A percentile compares a stretch with the other conserved stretches of the same genome.
phyloP scores from a whole-genome alignment of 495 filamentous ascomycete species.

The Xylaria longipes region DNA sequence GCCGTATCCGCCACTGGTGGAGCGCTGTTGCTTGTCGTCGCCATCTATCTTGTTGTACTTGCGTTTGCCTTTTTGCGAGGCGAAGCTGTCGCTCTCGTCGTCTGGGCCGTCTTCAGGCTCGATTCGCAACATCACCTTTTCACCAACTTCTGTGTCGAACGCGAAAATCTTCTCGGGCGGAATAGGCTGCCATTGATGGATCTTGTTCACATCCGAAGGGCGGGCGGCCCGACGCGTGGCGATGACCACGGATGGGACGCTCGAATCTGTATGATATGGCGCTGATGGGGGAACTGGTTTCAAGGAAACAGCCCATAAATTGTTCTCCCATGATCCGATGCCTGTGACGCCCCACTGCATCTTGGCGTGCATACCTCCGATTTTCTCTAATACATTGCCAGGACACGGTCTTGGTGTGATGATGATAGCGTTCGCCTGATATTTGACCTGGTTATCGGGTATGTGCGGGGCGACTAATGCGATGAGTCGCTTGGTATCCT shows the following conservation, averaged over 20 bases:
- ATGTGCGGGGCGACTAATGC: slow-evolving; percentile 67
- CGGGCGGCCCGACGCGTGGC: slow-evolving; percentile 73
- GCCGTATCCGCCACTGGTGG: slow-evolving; percentile 38
- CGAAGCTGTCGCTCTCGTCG: slow-evolving; percentile 63
- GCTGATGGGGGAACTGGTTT: slow-evolving; percentile 70
- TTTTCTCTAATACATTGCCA: slow-evolving; percentile 71
- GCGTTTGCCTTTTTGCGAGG: slow-evolving; percentile 63
- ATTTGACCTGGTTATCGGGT: slow-evolving; percentile 69
- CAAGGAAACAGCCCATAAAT: slow-evolving; percentile 84
- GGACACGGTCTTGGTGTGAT: slow-evolving; percentile 79
- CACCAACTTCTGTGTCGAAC: slow-evolving; percentile 82
- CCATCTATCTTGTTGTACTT: slow-evolving; percentile 52
- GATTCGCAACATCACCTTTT: slow-evolving; percentile 82
- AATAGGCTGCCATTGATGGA: slow-evolving; percentile 83
- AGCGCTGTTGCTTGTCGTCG: slow-evolving; percentile 52
- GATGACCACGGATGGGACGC: slow-evolving; percentile 75
- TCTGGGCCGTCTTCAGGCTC: slow-evolving; percentile 69
- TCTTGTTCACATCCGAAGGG: slow-evolving; percentile 80
- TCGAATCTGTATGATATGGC: slow-evolving; percentile 75
- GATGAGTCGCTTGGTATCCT: slow-evolving; percentile 73
- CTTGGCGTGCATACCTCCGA: slow-evolving; percentile 83
- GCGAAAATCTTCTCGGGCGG: slow-evolving; percentile 66
- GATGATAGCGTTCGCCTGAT: slow-evolving; percentile 87
- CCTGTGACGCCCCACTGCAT: slow-evolving; percentile 84
- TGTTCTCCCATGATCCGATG: slow-evolving; percentile 74